phyloP scores from a whole-genome alignment of 192 early-diverging fungal genomes.

The Podila horticola region DNA sequence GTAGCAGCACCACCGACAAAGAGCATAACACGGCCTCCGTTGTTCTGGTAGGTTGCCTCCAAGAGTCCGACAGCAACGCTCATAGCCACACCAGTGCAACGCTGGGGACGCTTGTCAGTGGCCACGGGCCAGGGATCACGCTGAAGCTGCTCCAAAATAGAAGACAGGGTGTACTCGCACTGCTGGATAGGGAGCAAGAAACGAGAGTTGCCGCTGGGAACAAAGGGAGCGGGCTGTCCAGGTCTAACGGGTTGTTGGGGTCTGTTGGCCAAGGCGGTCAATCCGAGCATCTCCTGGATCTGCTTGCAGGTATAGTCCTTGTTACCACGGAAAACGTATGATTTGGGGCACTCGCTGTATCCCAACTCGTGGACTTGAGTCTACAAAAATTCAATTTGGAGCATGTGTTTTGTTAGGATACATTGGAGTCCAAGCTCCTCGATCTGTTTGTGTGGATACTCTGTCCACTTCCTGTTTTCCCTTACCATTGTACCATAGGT shows the following conservation, averaged over 20 bases:
- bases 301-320: conserved; percentile 97
- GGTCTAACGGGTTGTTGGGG: conserved; percentile 57
- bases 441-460: neutral
- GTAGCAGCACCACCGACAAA: conserved; percentile 94
- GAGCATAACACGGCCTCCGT: conserved; percentile 91
- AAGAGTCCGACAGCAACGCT: conserved; percentile 92
- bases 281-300: conserved; percentile 97
- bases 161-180: conserved; percentile 96
- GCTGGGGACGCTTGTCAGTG: conserved; percentile 87
- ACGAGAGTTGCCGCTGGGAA: conserved; percentile 64
- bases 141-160: conserved; percentile 96
- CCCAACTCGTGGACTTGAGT: conserved; percentile 97
- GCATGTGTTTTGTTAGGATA: neutral
- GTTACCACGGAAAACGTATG: conserved; percentile 96
- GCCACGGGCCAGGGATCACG: conserved; percentile 97
- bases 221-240: conserved; percentile 44
- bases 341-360: conserved; percentile 95
- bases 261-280: conserved; percentile 60
- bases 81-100: conserved; percentile 96
- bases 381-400: conserved; percentile 42
- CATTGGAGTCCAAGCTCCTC: neutral
- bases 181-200: conserved; percentile 94
- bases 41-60: conserved; percentile 93
- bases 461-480: too few species aligned
- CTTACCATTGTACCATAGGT: conserved; percentile 97